Percentiles rank a stretch among this genome's conserved stretches.
phyloP scores from a whole-genome alignment of 192 early-diverging fungal species.

The Coemansia furcata region DNA sequence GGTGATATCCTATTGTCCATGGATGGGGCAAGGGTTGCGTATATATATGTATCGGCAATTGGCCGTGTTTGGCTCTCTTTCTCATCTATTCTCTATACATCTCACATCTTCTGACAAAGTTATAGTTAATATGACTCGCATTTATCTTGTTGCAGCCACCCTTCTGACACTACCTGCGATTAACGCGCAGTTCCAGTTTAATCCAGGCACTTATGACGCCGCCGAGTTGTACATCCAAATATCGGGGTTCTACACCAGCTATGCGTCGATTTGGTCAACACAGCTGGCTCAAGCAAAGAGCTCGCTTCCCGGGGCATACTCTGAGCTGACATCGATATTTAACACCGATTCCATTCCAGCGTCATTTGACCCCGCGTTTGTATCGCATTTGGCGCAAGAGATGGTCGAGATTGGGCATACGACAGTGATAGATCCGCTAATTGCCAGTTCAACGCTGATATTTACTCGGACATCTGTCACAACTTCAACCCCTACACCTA shows the following conservation, averaged over 20 bases:
- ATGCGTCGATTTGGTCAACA: conserved; percentile 22
- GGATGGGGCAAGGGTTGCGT: too few species aligned
- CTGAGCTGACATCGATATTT: conserved; percentile 20
- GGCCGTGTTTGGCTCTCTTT: neutral
- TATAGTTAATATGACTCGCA: conserved; percentile 1
- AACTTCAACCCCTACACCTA: neutral
- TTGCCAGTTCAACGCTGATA: neutral
- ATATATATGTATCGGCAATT: neutral
- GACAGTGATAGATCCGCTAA: conserved; percentile 18
- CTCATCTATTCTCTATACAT: neutral
- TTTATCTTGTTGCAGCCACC: neutral
- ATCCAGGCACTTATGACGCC: conserved; percentile 30
- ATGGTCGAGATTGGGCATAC: conserved; percentile 31
- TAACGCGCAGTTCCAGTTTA: conserved; percentile 27
- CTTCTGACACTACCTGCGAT: neutral
- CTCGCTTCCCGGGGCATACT: conserved; percentile 24
- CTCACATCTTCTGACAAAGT: neutral
- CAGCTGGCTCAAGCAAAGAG: conserved; percentile 26
- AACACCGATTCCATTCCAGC: conserved; percentile 15
- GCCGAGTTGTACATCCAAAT: conserved; percentile 20
- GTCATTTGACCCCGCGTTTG: conserved; percentile 29
- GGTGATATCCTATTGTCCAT: too few species aligned
- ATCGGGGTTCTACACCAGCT: conserved; percentile 26
- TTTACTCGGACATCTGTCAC: neutral
- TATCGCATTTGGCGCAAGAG: conserved; percentile 25